Percentiles rank a stretch among this genome's conserved stretches.
Evolutionary conservation across 805 yeast genomes (phyloP).

Genomic region (Candida jianshihensis): DNA sequence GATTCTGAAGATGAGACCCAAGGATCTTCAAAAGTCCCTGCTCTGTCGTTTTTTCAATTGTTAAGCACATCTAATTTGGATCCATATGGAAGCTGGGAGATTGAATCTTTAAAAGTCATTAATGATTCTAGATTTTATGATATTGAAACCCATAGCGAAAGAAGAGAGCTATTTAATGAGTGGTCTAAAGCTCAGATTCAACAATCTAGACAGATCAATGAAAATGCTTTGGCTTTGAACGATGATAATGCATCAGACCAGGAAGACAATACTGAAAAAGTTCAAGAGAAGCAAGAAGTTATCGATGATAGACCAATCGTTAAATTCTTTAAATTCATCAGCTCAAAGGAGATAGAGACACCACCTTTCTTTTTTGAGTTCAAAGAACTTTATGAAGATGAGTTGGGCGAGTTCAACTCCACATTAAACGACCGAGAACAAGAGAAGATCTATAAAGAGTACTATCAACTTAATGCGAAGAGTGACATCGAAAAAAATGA

Average conservation of each 20-base stretch:
- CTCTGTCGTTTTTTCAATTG: slow-evolving; percentile 29
- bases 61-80: slow-evolving; percentile 29
- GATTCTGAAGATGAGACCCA: slow-evolving; percentile 11
- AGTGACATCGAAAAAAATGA: slow-evolving; percentile 9
- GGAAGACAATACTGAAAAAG: background rate
- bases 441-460: slow-evolving; percentile 33
- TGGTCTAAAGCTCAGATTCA: slow-evolving; percentile 31
- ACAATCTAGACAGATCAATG: slow-evolving; percentile 1
- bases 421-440: slow-evolving; percentile 27
- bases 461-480: slow-evolving; percentile 12
- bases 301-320: slow-evolving; percentile 9
- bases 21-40: slow-evolving; percentile 2
- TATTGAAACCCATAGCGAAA: slow-evolving; percentile 26
- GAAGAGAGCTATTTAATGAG: slow-evolving; percentile 35
- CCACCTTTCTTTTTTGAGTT: slow-evolving; percentile 32
- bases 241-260: background rate
- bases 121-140: slow-evolving; percentile 35
- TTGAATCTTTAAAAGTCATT: slow-evolving; percentile 33
- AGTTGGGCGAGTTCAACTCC: slow-evolving; percentile 16
- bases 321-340: slow-evolving; percentile 24
- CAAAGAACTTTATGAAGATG: slow-evolving; percentile 27
- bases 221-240: background rate
- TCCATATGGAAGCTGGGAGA: slow-evolving; percentile 43
- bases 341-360: slow-evolving; percentile 12
- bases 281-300: slow-evolving; percentile 1